These are phyloP conservation scores for Mesotaenium endlicherianum DNA, from an alignment of 139 green algal species.

Conservation along the genomic window DNA sequence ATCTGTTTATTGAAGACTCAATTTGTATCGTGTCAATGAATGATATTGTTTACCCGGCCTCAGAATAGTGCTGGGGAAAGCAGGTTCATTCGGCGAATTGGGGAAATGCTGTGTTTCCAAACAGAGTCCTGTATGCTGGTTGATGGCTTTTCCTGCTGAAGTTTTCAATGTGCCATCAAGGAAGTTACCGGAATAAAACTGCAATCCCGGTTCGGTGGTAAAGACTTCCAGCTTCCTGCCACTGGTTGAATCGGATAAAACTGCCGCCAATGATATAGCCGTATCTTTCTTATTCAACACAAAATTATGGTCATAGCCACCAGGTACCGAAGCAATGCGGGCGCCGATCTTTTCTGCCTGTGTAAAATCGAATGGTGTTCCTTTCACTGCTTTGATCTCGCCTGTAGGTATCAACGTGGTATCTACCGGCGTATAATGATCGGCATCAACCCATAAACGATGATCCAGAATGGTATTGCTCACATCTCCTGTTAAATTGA, in stretches of 20 bases:
- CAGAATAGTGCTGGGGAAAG: too few species aligned
- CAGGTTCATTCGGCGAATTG: too few species aligned
- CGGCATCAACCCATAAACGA: not conserved
- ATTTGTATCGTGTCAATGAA: too few species aligned
- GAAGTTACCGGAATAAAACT: conserved; percentile 74
- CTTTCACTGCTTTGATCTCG: conserved; percentile 54
- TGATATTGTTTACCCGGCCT: too few species aligned
- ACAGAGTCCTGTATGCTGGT: too few species aligned
- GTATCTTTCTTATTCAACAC: too few species aligned
- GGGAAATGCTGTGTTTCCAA: too few species aligned
- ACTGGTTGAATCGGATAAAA: not conserved
- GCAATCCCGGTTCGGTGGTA: conserved; percentile 63
- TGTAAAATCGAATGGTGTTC: conserved; percentile 56
- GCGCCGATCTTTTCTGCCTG: conserved; percentile 18
- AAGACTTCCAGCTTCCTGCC: conserved; percentile 13
- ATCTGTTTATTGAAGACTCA: too few species aligned
- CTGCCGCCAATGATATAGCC: too few species aligned
- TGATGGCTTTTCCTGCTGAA: too few species aligned
- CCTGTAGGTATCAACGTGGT: conserved; percentile 70
- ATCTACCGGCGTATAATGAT: conserved; percentile 54
- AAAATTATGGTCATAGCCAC: conserved; percentile 90
- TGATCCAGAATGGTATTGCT: conserved; percentile 20
- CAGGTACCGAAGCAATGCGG: conserved; percentile 27
- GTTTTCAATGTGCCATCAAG: too few species aligned
- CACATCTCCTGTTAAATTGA: conserved; percentile 81